Conservation (phyloP, 108 stramenopile genomes). For the Pseudonitzschia multistriata region DNA sequence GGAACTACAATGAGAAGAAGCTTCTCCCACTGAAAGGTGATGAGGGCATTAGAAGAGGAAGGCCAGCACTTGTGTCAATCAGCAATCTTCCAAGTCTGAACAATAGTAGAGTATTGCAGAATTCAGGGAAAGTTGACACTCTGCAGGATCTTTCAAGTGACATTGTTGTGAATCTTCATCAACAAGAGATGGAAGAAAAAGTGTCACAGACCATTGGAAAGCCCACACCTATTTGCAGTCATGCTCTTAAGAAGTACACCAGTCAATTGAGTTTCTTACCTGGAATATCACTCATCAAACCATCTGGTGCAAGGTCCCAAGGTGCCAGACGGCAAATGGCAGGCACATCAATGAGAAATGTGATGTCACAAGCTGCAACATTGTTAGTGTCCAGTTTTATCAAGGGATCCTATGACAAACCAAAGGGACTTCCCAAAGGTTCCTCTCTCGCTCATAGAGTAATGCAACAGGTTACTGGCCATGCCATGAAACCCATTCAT, state of each 20-base stretch:
- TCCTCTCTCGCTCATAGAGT: background rate
- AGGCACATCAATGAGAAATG: background rate
- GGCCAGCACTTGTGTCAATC: background rate
- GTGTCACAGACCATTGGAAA: background rate
- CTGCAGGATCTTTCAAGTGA: background rate
- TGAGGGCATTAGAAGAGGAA: background rate
- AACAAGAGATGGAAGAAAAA: too few species aligned
- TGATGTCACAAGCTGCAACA: background rate
- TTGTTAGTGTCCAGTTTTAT: background rate
- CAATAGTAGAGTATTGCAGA: background rate
- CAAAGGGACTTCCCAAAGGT: background rate
- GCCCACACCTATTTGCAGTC: background rate
- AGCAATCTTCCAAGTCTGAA: conserved; percentile 1
- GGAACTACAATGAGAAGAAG: background rate
- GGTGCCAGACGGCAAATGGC: conserved; percentile 3
- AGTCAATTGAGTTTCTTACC: background rate
- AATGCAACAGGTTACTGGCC: too few species aligned
- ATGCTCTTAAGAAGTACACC: background rate
- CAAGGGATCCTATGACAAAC: background rate
- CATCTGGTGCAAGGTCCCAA: background rate
- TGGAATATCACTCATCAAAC: background rate
- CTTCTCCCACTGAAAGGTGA: background rate
- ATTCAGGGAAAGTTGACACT: background rate
- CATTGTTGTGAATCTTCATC: background rate
- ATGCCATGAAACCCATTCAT: too few species aligned